phyloP scores from a whole-genome alignment of 768 basidiomycete genomes.

The Amanita muscaria region DNA sequence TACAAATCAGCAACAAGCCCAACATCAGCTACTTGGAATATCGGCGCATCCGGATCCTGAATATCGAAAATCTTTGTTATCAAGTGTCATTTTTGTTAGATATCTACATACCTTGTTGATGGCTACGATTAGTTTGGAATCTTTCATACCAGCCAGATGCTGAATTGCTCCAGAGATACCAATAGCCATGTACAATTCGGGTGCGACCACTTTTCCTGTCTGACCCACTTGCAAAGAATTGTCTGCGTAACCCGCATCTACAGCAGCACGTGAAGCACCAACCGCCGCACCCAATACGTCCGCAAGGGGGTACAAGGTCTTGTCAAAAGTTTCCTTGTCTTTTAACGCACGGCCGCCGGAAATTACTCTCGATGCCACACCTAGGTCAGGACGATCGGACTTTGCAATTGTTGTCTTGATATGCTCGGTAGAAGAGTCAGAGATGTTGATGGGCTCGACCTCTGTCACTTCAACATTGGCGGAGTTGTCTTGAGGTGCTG shows the following conservation, averaged over 20 bases:
- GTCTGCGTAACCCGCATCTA: constrained; percentile 96
- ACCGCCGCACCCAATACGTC: constrained; percentile 92
- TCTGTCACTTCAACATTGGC: constrained; percentile 48
- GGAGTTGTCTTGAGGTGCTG: constrained; percentile 44
- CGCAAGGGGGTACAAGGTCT: constrained; percentile 82
- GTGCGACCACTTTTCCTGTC: constrained; percentile 97
- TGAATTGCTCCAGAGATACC: constrained; percentile 99
- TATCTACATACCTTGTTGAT: constrained; percentile 74
- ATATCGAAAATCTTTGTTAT: too few relatives aligned
- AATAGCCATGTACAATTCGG: constrained; percentile 90
- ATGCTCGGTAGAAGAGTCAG: constrained; percentile 52
- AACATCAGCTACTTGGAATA: constrained; percentile 96
- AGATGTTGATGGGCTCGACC: constrained; percentile 54
- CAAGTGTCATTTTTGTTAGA: too few relatives aligned
- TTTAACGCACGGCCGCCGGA: constrained; percentile 95
- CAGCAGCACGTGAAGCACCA: constrained; percentile 96
- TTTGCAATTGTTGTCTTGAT: constrained; percentile 71
- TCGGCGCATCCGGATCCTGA: constrained; percentile 96
- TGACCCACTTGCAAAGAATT: constrained; percentile 99
- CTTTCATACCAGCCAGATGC: constrained; percentile 99
- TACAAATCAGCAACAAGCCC: constrained; percentile 93
- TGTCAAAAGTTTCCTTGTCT: constrained; percentile 86
- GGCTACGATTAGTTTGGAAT: constrained; percentile 95
- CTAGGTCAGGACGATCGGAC: constrained; percentile 89
- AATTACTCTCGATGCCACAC: constrained; percentile 79